Evolutionary conservation across 768 basidiomycete genomes (phyloP).

Genomic region (Lactarius indigo): DNA sequence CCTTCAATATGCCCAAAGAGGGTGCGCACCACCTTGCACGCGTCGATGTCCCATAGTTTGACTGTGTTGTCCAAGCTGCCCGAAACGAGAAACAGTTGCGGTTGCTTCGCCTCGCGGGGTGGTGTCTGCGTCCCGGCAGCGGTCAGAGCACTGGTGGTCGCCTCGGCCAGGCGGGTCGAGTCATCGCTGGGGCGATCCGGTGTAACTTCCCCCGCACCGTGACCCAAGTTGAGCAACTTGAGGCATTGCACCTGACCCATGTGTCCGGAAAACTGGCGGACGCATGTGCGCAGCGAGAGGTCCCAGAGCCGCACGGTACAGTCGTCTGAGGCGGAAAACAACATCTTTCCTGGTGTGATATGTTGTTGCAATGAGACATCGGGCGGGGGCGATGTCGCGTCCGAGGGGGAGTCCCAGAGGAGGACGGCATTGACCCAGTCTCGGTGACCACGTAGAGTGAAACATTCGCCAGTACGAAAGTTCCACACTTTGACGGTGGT

Average conservation of each 20-base stretch:
- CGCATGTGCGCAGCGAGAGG: slow-evolving; percentile 70
- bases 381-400: slow-evolving; percentile 32
- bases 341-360: slow-evolving; percentile 85
- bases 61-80: slow-evolving; percentile 94
- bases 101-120: slow-evolving; percentile 17
- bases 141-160: slow-evolving; percentile 1
- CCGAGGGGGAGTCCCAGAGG: slow-evolving; percentile 70
- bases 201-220: not conserved
- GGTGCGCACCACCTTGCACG: slow-evolving; percentile 71
- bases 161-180: not conserved
- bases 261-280: slow-evolving; percentile 84
- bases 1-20: slow-evolving; percentile 98
- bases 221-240: slow-evolving; percentile 55
- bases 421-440: slow-evolving; percentile 97
- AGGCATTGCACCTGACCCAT: slow-evolving; percentile 94
- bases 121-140: slow-evolving; percentile 1
- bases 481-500: slow-evolving; percentile 96
- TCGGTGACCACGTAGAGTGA: slow-evolving; percentile 85
- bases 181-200: slow-evolving; percentile 1
- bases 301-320: slow-evolving; percentile 95
- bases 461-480: slow-evolving; percentile 84
- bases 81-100: slow-evolving; percentile 71
- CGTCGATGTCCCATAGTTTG: slow-evolving; percentile 93
- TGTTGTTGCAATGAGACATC: slow-evolving; percentile 41
- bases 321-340: slow-evolving; percentile 97